phyloP scores from a whole-genome alignment of 192 early-diverging fungal genomes.

The Podila epigama region DNA sequence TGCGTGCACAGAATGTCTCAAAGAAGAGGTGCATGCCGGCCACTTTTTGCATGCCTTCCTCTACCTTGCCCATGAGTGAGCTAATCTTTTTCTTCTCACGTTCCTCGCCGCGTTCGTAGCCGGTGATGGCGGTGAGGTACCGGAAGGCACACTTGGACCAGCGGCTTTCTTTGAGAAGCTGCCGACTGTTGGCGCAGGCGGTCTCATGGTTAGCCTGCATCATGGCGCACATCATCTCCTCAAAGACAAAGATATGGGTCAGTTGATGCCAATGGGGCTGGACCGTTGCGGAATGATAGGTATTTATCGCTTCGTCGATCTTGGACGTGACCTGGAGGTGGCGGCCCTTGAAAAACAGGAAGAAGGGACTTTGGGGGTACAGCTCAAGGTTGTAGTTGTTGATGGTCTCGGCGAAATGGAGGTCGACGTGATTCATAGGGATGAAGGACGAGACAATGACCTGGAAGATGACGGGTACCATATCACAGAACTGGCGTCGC shows the following conservation, averaged over 20 bases:
- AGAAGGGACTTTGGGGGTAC: constrained; percentile 77
- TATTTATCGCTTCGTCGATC: constrained; percentile 65
- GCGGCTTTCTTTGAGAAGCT: constrained; percentile 77
- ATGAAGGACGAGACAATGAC: constrained; percentile 75
- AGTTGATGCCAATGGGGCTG: constrained; percentile 78
- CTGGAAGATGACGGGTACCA: constrained; percentile 77
- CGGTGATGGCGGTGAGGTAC: constrained; percentile 73
- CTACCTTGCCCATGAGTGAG: constrained; percentile 72
- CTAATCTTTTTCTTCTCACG: constrained; percentile 56
- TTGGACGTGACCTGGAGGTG: constrained; percentile 63
- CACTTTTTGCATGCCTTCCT: constrained; percentile 72
- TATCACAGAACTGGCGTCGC: constrained; percentile 81
- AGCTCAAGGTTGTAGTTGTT: constrained; percentile 59
- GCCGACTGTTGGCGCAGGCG: constrained; percentile 66
- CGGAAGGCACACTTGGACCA: constrained; percentile 88
- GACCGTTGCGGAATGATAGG: constrained; percentile 63
- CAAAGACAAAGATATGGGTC: constrained; percentile 85
- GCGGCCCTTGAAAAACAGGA: constrained; percentile 74
- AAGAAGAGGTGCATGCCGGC: constrained; percentile 88
- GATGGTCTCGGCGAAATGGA: constrained; percentile 67
- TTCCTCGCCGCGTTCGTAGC: constrained; percentile 50
- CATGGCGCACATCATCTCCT: constrained; percentile 72
- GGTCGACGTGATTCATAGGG: constrained; percentile 71
- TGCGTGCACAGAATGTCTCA: constrained; percentile 86
- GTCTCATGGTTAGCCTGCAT: constrained; percentile 66